These are phyloP conservation scores for Benincasa hispida DNA, from an alignment of 306 rosid genomes.

Conservation along the genomic window DNA sequence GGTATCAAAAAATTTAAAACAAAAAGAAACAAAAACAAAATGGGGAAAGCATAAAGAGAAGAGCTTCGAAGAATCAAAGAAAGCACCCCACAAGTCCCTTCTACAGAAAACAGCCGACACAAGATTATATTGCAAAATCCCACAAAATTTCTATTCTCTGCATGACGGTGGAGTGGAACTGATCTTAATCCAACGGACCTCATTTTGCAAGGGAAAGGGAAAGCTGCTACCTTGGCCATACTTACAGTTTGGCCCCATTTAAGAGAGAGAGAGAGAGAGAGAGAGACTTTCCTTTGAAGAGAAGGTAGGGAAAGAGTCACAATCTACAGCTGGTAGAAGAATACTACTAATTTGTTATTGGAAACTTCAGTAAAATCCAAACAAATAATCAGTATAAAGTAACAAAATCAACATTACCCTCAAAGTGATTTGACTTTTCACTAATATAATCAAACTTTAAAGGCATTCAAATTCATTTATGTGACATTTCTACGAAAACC, in stretches of 20 bases:
- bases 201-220: slow-evolving; percentile 14
- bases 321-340: slow-evolving; percentile 3
- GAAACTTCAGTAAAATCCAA: slow-evolving; percentile 4
- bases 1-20: slow-evolving; percentile 10
- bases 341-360: neutral
- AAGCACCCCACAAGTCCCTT: slow-evolving; percentile 35
- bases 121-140: slow-evolving; percentile 8
- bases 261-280: slow-evolving; percentile 4
- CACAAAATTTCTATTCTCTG: neutral
- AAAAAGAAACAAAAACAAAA: slow-evolving; percentile 13
- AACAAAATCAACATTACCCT: neutral
- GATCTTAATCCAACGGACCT: slow-evolving; percentile 14
- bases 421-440: neutral
- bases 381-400: neutral
- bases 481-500: neutral
- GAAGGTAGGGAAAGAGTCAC: slow-evolving; percentile 50
- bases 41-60: slow-evolving; percentile 26
- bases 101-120: slow-evolving; percentile 5
- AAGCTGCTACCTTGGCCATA: slow-evolving; percentile 19
- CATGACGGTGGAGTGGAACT: neutral
- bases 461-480: neutral
- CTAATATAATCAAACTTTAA: neutral
- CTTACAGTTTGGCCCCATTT: slow-evolving; percentile 14
- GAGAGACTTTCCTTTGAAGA: slow-evolving; percentile 59
- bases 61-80: slow-evolving; percentile 53